These are phyloP conservation scores for Bruguiera hainesii DNA, from an alignment of 441 rosid genomes.

Conservation along the genomic window DNA sequence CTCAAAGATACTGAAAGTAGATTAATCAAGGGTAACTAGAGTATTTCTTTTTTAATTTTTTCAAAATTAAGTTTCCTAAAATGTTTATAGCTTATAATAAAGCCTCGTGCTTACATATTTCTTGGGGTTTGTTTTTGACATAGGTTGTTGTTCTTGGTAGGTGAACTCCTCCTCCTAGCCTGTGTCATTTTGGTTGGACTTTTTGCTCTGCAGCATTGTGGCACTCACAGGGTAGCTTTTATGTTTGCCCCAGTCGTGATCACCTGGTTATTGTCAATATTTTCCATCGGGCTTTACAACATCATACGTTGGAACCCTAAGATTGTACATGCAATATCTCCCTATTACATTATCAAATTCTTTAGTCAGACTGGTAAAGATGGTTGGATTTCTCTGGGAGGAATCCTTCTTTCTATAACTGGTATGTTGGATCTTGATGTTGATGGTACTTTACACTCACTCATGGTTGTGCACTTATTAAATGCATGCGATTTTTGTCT, in stretches of 20 bases:
- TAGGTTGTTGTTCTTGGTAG: constrained; percentile 30
- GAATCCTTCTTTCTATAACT: constrained; percentile 75
- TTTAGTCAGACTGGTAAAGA: constrained; percentile 64
- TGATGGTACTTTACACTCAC: background rate
- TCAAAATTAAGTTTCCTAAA: background rate
- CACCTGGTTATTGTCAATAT: constrained; percentile 69
- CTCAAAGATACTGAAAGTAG: constrained; percentile 47
- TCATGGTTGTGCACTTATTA: constrained; percentile 13
- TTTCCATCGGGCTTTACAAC: constrained; percentile 70
- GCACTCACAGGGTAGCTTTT: constrained; percentile 81
- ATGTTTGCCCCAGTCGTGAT: constrained; percentile 84
- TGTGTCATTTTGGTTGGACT: constrained; percentile 85
- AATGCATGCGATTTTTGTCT: constrained; percentile 6
- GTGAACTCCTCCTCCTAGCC: constrained; percentile 55
- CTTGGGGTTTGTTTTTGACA: constrained; percentile 8
- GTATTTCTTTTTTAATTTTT: background rate
- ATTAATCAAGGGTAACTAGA: constrained; percentile 45
- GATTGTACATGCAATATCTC: constrained; percentile 67
- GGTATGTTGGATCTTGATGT: constrained; percentile 47
- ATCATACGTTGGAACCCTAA: constrained; percentile 67
- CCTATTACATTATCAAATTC: constrained; percentile 67
- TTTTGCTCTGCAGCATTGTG: constrained; percentile 89
- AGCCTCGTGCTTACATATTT: constrained; percentile 8
- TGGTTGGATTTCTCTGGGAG: constrained; percentile 97
- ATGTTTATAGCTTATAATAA: background rate